A percentile compares a stretch with the other conserved stretches of the same genome.
Conservation (phyloP, 768 basidiomycete genomes). For the Astraeus odoratus region DNA sequence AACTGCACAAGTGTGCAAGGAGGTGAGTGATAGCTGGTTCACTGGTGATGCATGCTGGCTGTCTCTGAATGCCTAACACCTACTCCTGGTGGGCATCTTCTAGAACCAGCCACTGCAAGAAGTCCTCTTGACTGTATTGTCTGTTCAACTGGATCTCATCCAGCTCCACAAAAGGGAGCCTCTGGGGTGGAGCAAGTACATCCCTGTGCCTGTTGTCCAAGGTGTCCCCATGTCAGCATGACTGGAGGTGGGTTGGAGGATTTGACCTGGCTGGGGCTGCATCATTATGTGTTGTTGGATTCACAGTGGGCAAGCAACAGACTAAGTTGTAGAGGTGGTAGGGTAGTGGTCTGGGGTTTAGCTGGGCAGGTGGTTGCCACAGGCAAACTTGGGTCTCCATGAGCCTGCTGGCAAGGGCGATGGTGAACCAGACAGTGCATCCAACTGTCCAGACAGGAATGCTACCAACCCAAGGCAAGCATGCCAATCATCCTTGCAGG, state of each 20-base stretch:
- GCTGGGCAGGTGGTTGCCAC: conserved; percentile 61
- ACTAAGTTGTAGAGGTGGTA: conserved; percentile 80
- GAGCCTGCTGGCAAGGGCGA: conserved; percentile 13
- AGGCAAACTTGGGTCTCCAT: conserved; percentile 48
- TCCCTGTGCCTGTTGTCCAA: conserved; percentile 88
- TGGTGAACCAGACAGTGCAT: conserved; percentile 2
- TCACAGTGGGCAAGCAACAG: conserved; percentile 51
- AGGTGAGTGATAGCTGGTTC: conserved; percentile 20
- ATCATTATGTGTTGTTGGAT: conserved; percentile 75
- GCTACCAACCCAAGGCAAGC: conserved; percentile 22
- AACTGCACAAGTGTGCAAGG: not conserved
- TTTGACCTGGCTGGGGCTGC: conserved; percentile 64
- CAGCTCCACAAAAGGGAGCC: conserved; percentile 94
- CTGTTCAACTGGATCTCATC: conserved; percentile 77
- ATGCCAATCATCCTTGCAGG: conserved; percentile 89
- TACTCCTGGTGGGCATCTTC: conserved; percentile 93
- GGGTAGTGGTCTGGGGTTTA: conserved; percentile 72
- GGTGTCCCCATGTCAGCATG: conserved; percentile 68
- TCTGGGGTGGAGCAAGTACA: conserved; percentile 70
- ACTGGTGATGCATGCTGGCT: conserved; percentile 9
- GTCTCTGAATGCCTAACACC: conserved; percentile 49
- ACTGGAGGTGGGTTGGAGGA: conserved; percentile 43
- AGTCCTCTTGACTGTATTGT: conserved; percentile 60
- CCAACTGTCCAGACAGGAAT: not conserved
- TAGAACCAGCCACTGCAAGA: conserved; percentile 72